A percentile compares a stretch with the other conserved stretches of the same genome.
Conservation (phyloP, 805 yeast species). For the Starmerella geochares region DNA sequence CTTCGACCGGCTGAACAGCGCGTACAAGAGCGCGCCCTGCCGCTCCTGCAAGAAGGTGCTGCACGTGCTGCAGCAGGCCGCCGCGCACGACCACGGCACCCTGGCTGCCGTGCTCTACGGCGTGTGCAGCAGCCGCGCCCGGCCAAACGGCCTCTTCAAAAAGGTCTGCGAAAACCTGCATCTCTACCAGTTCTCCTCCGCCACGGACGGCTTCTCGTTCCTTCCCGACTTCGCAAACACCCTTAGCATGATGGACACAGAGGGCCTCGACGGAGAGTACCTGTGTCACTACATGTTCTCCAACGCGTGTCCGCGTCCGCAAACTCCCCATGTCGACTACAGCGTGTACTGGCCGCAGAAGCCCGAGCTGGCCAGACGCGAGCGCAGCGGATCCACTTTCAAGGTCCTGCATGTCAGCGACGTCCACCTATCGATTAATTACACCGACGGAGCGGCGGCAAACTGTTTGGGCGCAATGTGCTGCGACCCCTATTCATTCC, state of each 20-base stretch:
- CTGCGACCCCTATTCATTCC: constrained; percentile 45
- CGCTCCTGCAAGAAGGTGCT: constrained; percentile 16
- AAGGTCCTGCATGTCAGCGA: constrained; percentile 59
- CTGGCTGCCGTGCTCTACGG: constrained; percentile 15
- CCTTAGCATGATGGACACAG: constrained; percentile 43
- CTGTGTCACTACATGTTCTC: constrained; percentile 47
- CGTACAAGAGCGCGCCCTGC: constrained; percentile 24
- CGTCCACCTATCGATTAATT: constrained; percentile 49
- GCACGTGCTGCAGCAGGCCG: constrained; percentile 8
- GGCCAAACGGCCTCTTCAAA: constrained; percentile 8
- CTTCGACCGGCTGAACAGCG: constrained; percentile 13
- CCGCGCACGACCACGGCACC: constrained; percentile 3
- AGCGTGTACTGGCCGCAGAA: constrained; percentile 39
- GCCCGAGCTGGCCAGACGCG: constrained; percentile 27
- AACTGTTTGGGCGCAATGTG: constrained; percentile 39
- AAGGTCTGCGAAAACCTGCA: constrained; percentile 16
- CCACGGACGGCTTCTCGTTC: constrained; percentile 21
- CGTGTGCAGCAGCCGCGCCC: constrained; percentile 18
- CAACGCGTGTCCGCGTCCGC: constrained; percentile 45
- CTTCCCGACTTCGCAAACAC: constrained; percentile 41
- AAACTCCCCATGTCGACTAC: constrained; percentile 41
- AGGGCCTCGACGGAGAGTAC: constrained; percentile 47
- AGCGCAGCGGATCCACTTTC: constrained; percentile 33
- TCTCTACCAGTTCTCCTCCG: constrained; percentile 11
- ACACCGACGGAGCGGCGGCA: constrained; percentile 39